phyloP scores from a whole-genome alignment of 345 rosid species.

The Orychophragmus violaceus region DNA sequence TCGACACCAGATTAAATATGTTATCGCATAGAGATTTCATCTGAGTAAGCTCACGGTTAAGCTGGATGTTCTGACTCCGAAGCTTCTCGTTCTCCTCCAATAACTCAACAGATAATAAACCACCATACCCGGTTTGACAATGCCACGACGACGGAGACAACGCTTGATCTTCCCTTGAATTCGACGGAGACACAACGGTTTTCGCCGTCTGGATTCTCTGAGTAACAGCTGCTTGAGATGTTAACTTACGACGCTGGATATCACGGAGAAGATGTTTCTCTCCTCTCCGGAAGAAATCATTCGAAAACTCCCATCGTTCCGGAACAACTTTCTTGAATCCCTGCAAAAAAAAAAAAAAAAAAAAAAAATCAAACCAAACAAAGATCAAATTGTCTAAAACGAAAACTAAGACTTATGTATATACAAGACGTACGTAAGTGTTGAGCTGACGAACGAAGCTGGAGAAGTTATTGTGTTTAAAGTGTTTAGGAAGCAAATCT shows the following conservation, averaged over 20 bases:
- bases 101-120: slow-evolving; percentile 40
- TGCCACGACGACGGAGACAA: slow-evolving; percentile 51
- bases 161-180: slow-evolving; percentile 56
- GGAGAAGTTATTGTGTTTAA: slow-evolving; percentile 89
- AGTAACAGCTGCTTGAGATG: slow-evolving; percentile 7
- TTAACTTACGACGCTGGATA: slow-evolving; percentile 74
- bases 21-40: slow-evolving; percentile 61
- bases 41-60: slow-evolving; percentile 57
- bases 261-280: slow-evolving; percentile 65
- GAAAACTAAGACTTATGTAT: neutral
- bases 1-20: slow-evolving; percentile 48
- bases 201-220: slow-evolving; percentile 33
- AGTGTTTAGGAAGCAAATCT: slow-evolving; percentile 77
- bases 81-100: slow-evolving; percentile 74
- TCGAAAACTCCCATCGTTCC: slow-evolving; percentile 94
- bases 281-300: slow-evolving; percentile 68
- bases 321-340: slow-evolving; percentile 83
- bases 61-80: slow-evolving; percentile 56
- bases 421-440: slow-evolving; percentile 65
- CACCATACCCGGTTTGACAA: slow-evolving; percentile 9
- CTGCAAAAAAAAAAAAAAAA: slow-evolving; percentile 19
- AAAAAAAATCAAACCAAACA: neutral
- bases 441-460: slow-evolving; percentile 95
- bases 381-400: neutral
- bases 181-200: slow-evolving; percentile 43